Conservation (phyloP, 306 rosid species). For the Aeschynomene evenia region DNA sequence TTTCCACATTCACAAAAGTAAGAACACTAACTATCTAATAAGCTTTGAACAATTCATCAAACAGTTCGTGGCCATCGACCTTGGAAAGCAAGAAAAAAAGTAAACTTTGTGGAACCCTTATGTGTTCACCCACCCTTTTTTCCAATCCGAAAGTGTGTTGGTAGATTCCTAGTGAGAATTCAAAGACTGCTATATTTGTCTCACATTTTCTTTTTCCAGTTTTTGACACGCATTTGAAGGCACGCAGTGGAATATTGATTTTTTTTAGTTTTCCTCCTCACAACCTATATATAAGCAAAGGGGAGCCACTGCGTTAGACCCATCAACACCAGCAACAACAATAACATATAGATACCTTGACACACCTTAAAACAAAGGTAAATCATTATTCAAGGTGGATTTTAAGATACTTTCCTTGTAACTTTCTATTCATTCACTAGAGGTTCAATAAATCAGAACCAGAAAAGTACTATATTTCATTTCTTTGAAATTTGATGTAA, state of each 20-base stretch:
- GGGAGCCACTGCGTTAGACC: conserved; percentile 14
- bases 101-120: conserved; percentile 29
- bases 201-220: conserved; percentile 5
- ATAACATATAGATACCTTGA: not conserved
- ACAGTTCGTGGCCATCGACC: conserved; percentile 23
- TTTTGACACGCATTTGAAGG: conserved; percentile 49
- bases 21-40: conserved; percentile 15
- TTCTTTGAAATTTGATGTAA: conserved; percentile 1
- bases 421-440: no score
- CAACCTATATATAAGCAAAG: conserved; percentile 24
- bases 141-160: not conserved
- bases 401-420: not conserved
- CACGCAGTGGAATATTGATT: not conserved
- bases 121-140: not conserved
- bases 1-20: not conserved
- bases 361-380: conserved; percentile 25
- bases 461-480: not conserved
- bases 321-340: conserved; percentile 15
- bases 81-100: conserved; percentile 2
- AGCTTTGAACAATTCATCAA: conserved; percentile 68
- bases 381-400: not conserved
- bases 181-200: conserved; percentile 26
- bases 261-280: no score
- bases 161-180: conserved; percentile 24
- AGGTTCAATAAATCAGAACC: no score